A percentile compares a stretch with the other conserved stretches of the same genome.
phyloP scores from a whole-genome alignment of 2,329 filamentous ascomycete genomes.

The Exophiala oligosperma region DNA sequence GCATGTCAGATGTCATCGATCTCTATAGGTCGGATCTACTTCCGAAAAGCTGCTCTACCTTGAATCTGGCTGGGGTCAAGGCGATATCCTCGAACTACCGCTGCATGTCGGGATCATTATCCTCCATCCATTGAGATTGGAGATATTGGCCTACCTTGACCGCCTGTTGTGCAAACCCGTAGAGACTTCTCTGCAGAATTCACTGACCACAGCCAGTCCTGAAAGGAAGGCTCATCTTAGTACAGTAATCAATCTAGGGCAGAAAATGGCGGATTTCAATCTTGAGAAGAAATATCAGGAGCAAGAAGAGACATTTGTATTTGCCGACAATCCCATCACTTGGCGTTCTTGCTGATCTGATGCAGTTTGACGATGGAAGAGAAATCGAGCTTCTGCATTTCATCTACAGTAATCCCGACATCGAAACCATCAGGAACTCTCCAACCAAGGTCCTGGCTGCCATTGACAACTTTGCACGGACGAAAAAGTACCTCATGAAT shows the following conservation, averaged over 20 bases:
- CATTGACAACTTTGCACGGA: conserved; percentile 69
- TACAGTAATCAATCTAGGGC: no score
- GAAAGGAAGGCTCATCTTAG: no score
- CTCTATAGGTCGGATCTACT: neutral
- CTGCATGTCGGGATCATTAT: neutral
- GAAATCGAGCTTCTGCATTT: conserved; percentile 73
- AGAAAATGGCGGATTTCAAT: conserved; percentile 23
- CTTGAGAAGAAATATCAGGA: conserved; percentile 25
- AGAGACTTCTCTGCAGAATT: neutral
- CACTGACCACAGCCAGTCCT: neutral
- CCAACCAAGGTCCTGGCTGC: conserved; percentile 64
- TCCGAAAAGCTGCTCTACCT: neutral
- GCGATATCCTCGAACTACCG: neutral
- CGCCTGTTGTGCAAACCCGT: neutral
- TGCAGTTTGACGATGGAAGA: conserved; percentile 67
- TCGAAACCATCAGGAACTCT: conserved; percentile 64
- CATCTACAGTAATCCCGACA: conserved; percentile 61
- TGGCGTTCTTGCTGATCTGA: neutral
- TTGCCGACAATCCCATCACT: neutral
- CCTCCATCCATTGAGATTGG: neutral
- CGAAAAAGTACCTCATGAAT: conserved; percentile 75
- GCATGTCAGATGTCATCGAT: neutral
- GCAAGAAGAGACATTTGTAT: conserved; percentile 28
- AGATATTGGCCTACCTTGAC: no score
- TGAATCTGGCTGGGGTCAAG: neutral